phyloP scores from a whole-genome alignment of 768 basidiomycete genomes.

The Suillus decipiens region DNA sequence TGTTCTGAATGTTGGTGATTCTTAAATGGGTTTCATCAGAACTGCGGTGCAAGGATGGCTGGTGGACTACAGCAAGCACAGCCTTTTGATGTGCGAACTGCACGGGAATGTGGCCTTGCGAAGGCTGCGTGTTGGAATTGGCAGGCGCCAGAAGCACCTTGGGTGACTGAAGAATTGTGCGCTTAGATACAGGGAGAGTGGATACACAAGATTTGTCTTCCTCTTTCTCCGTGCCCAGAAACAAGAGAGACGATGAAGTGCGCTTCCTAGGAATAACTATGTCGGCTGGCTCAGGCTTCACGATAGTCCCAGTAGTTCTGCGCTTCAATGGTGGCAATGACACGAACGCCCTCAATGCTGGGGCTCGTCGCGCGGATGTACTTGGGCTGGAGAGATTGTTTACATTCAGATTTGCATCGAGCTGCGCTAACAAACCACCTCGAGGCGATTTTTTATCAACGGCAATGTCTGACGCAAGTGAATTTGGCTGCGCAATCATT shows the following conservation, averaged over 20 bases:
- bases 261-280: slow-evolving; percentile 41
- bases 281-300: slow-evolving; percentile 35
- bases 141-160: slow-evolving; percentile 29
- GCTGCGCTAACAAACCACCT: slow-evolving; percentile 7
- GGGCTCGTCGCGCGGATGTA: not conserved
- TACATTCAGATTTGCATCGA: slow-evolving; percentile 9
- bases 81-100: not conserved
- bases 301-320: slow-evolving; percentile 11
- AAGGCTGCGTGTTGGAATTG: slow-evolving; percentile 20
- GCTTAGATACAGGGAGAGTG: slow-evolving; percentile 19
- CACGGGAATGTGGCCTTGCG: slow-evolving; percentile 1
- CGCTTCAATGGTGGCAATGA: not conserved
- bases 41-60: not conserved
- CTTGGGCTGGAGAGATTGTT: no score
- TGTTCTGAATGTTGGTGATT: not conserved
- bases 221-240: slow-evolving; percentile 10
- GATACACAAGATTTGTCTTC: not conserved
- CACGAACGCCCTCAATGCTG: not conserved
- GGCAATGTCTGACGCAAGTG: slow-evolving; percentile 4
- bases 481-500: slow-evolving; percentile 9
- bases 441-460: not conserved
- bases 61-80: slow-evolving; percentile 4
- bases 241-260: slow-evolving; percentile 31
- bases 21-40: not conserved
- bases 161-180: slow-evolving; percentile 25